These are phyloP conservation scores for Daldinia bambusicola DNA, from an alignment of 495 filamentous ascomycete species.

Conservation along the genomic window DNA sequence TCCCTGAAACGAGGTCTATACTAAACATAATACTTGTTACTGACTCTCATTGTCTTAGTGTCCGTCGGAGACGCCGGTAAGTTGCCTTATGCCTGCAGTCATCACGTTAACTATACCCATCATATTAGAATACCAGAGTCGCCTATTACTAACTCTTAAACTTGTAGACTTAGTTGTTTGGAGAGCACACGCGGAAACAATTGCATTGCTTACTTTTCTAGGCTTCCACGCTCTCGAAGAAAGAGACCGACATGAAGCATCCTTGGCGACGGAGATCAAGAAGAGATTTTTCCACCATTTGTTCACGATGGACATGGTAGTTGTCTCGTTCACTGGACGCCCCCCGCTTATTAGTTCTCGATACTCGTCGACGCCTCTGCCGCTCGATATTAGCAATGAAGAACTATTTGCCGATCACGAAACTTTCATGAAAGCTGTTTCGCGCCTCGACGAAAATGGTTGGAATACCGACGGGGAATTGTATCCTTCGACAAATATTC, in stretches of 20 bases:
- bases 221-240: slow-evolving; percentile 62
- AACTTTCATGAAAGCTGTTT: slow-evolving; percentile 54
- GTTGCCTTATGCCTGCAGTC: slow-evolving; percentile 28
- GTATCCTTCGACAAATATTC: slow-evolving; percentile 55
- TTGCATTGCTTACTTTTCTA: slow-evolving; percentile 64
- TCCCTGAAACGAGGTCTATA: not conserved
- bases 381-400: slow-evolving; percentile 67
- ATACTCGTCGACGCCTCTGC: slow-evolving; percentile 65
- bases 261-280: slow-evolving; percentile 26
- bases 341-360: slow-evolving; percentile 66
- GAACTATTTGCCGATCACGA: slow-evolving; percentile 59
- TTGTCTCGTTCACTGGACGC: slow-evolving; percentile 66
- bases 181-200: slow-evolving; percentile 63
- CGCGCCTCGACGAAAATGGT: slow-evolving; percentile 60
- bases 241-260: slow-evolving; percentile 55
- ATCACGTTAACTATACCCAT: not conserved
- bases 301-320: slow-evolving; percentile 62
- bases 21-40: not conserved
- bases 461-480: slow-evolving; percentile 62
- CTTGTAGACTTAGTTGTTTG: slow-evolving; percentile 56
- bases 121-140: not conserved
- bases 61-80: slow-evolving; percentile 64
- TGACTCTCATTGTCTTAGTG: slow-evolving; percentile 16
- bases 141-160: not conserved
- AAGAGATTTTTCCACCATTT: slow-evolving; percentile 63